Base-by-base conservation (phyloP, 2,329 filamentous ascomycete genomes). In the Macrophomina pseudophaseolina region DNA sequence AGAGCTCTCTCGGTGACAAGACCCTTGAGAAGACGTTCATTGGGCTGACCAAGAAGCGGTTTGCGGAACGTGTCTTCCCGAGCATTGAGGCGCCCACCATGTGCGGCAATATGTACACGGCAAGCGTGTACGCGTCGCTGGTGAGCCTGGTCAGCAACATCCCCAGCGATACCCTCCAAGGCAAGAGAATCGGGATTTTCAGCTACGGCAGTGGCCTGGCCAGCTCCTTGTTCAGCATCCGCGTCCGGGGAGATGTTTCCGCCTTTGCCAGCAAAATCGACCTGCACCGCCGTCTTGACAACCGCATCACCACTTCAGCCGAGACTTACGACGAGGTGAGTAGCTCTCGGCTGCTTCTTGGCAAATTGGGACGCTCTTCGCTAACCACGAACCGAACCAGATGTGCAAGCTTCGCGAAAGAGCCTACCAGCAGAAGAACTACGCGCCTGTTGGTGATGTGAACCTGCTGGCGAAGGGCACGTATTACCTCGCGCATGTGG, bases 31-130 rank as follows among this genome's bases (percentile, higher is more conserved):
- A 85, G 81, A 81, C 79, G 44, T 85, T 85, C 74, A 81, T 84
- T 76, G 80, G 72, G 42, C 79, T 85, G 18, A 52, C 82, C 48
- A 84, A 84, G 80, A 84, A 84, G 80, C 79, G 82, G 54, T 84
- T 83, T 71, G 79, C 78, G 54, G 68, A 77, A 56, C 81, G 82
- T 67, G 83, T 85, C 40, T 79, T 83, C 76, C 83, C 83, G 23
- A 75, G 79, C 67, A 81, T 84, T 70, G 73, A 82, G 69, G 80
- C 84, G 35, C 82, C 83, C 8, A 84, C 83, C 69, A 79, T 81
- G 78, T 85, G 83, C 76, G 83, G 83, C 63, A 85, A 85, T 80
- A 85, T 85, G 83, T 85, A 85, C 80, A 83, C 80, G 68, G 83
- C 80, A 35, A 83, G 81, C 67, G 82, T 85, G 64, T 85, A 84